Evolutionary conservation across 495 filamentous ascomycete species (phyloP).

Genomic region (Aspergillus ostianus): DNA sequence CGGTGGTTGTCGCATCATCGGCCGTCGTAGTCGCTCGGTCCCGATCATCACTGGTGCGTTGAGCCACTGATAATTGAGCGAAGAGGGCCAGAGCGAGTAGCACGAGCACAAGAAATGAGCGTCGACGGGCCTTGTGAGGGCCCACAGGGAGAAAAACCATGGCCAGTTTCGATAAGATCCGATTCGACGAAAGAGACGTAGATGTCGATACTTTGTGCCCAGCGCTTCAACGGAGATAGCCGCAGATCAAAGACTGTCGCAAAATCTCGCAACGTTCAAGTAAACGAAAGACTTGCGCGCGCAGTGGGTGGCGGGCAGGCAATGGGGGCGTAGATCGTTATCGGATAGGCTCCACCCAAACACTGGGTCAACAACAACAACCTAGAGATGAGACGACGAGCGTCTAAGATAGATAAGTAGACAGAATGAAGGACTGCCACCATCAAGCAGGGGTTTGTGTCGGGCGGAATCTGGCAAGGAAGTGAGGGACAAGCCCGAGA

Average conservation of each 20-base stretch:
- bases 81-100: conserved; percentile 21
- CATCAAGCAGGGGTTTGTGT: background rate
- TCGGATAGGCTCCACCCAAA: conserved; percentile 19
- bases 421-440: conserved; percentile 1
- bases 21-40: background rate
- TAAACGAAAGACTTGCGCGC: conserved; percentile 3
- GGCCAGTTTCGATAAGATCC: background rate
- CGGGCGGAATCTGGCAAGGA: background rate
- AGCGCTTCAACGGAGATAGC: background rate
- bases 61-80: conserved; percentile 18
- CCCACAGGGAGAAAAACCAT: conserved; percentile 23
- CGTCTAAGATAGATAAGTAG: background rate
- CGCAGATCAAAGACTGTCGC: background rate
- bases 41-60: conserved; percentile 7
- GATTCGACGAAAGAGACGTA: background rate
- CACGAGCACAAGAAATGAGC: conserved; percentile 17
- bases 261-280: background rate
- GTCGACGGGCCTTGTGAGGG: conserved; percentile 25
- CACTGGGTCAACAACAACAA: conserved; percentile 6
- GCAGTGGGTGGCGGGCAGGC: conserved; percentile 2
- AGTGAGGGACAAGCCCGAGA: background rate
- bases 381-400: background rate
- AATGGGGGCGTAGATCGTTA: conserved; percentile 14
- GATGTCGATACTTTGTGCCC: background rate
- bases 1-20: conserved; percentile 20